phyloP scores from a whole-genome alignment of 129 eudicot species.

The Apium graveolens region DNA sequence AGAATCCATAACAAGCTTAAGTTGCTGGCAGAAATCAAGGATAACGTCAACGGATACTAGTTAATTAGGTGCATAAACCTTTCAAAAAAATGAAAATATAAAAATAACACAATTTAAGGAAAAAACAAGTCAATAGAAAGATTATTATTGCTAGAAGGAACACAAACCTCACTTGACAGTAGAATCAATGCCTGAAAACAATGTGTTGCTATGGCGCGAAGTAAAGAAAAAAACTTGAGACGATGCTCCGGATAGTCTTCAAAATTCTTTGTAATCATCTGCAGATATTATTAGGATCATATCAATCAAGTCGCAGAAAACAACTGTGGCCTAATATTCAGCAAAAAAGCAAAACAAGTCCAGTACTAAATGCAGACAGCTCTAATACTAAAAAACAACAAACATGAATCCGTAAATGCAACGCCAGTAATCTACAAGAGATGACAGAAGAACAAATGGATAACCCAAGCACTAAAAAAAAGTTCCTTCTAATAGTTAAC shows the following conservation, averaged over 20 bases:
- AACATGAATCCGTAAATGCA: neutral
- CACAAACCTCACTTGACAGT: conserved; percentile 75
- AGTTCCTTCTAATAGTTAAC: neutral
- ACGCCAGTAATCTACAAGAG: neutral
- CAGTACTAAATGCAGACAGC: neutral
- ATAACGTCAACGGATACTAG: conserved; percentile 1
- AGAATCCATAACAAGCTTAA: conserved; percentile 96
- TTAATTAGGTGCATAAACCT: neutral
- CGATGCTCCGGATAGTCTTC: conserved; percentile 99
- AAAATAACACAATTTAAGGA: neutral
- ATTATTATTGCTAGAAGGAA: neutral
- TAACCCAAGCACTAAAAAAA: neutral
- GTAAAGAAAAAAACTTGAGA: conserved; percentile 86
- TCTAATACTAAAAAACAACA: neutral
- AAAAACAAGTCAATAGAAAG: neutral
- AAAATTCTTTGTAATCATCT: conserved; percentile 98
- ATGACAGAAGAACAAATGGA: neutral
- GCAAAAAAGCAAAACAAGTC: neutral
- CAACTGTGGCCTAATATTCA: neutral
- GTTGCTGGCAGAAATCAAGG: conserved; percentile 47
- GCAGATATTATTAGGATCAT: conserved; percentile 8
- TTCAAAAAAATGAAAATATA: neutral
- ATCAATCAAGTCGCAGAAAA: neutral
- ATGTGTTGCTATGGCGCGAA: conserved; percentile 88
- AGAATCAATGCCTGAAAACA: conserved; percentile 91